Evolutionary conservation across 2,329 filamentous ascomycete genomes (phyloP), one percentile per base, ranked within the genome.

Genomic region (Hymenoscyphus salicellus): DNA sequence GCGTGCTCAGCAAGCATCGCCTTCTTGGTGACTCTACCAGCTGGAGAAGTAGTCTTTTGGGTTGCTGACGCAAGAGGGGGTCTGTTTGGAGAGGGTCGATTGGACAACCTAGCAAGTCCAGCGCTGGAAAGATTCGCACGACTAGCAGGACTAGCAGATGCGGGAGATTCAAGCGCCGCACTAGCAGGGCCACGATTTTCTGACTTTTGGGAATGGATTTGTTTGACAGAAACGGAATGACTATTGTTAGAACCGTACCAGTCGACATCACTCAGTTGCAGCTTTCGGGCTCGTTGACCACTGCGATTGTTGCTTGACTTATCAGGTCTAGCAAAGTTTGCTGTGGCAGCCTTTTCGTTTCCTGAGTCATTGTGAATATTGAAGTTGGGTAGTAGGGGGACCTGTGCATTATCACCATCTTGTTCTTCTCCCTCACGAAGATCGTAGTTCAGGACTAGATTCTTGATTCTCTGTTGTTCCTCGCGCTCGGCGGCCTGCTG

Each of bases 381-480:
- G 78, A 70, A 72, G 75, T 79, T 83, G 76, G 71, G 77, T 70
- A 72, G 73, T 66, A 79, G 79, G 75, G 82, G 77, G 74, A 72
- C 70, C 71, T 76, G 72, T 76, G 74, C 71, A 72, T 72, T 78
- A 75, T 86, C 84, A 96, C 92, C 89, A 81, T 95, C 91, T 73
- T 83, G 79, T 69, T 93, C 89, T 75, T 96, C 91, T 71, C 82
- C 89, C 73, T 96, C 93, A 60, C 92, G 88, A 75, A 97, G 86
- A 79, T 99, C 95, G 75, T 97, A 96, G 78, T 97, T 98, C 71
- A 99, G 82, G 62, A 99, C 95, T 56, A 99, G 83, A 74, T 92
- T 97, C 81, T 99, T 99, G 86, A 99, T 99, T 68, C 95, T 91
- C 77, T 97, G 93, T 77, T 99, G 94, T 77, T 99, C 96, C 75